A percentile compares a stretch with the other conserved stretches of the same genome.
Conservation (phyloP, 208 protist genomes). For the Leishmania tarentolae region DNA sequence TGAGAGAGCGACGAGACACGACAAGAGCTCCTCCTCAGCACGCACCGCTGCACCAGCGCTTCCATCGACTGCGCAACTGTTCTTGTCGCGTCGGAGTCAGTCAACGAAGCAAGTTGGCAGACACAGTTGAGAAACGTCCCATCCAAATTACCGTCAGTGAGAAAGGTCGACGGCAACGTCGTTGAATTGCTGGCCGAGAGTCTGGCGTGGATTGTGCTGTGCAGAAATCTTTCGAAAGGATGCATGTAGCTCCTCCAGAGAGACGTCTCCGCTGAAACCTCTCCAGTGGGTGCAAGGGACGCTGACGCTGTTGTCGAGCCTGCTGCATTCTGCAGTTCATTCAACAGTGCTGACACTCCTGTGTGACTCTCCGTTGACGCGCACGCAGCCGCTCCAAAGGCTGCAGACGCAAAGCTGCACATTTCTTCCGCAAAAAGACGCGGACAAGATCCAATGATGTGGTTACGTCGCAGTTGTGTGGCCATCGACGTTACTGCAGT, state of each 20-base stretch:
- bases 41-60: neutral
- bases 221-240: slow-evolving; percentile 1
- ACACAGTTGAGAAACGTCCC: slow-evolving; percentile 15
- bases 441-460: slow-evolving; percentile 13
- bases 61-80: slow-evolving; percentile 7
- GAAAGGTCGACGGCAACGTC: neutral
- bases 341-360: neutral
- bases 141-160: neutral
- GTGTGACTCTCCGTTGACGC: neutral
- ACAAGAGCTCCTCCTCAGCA: neutral
- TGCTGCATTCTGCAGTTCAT: neutral
- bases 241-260: slow-evolving; percentile 5
- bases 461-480: slow-evolving; percentile 19
- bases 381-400: neutral
- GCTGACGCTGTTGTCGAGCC: neutral
- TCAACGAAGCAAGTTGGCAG: slow-evolving; percentile 11
- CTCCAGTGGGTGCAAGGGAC: neutral
- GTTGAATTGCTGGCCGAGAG: neutral
- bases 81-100: slow-evolving; percentile 6
- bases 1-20: neutral
- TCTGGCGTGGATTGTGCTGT: neutral
- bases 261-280: neutral
- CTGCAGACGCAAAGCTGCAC: neutral
- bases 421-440: slow-evolving; percentile 18
- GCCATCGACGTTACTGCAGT: neutral